These are phyloP conservation scores for Tricholoma bakamatsutake DNA, from an alignment of 768 basidiomycete genomes.

Conservation along the genomic window DNA sequence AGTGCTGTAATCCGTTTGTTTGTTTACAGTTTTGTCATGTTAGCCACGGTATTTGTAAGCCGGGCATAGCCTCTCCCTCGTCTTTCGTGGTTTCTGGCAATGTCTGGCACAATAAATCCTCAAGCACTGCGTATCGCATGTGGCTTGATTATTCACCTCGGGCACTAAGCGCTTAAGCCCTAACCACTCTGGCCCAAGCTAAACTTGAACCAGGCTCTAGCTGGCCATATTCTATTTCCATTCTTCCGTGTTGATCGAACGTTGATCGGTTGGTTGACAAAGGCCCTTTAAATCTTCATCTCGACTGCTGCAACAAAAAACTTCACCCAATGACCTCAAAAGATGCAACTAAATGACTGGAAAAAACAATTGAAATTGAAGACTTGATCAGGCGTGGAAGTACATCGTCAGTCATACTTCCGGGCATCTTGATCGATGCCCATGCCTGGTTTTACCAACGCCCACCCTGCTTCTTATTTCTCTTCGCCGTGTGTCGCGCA, in stretches of 20 bases:
- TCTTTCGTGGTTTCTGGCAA: too few species aligned
- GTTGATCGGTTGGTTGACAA: too few species aligned
- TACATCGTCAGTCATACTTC: neutral
- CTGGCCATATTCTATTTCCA: neutral
- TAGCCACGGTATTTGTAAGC: slow-evolving; percentile 34
- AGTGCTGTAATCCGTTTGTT: slow-evolving; percentile 23
- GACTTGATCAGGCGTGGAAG: neutral
- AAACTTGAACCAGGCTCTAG: too few species aligned
- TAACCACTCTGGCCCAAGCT: too few species aligned
- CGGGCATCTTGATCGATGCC: neutral
- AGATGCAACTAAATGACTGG: neutral
- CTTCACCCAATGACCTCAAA: neutral
- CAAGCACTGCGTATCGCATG: neutral
- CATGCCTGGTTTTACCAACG: neutral
- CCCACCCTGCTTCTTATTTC: neutral
- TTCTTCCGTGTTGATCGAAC: neutral
- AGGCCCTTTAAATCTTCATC: too few species aligned
- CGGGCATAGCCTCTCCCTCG: slow-evolving; percentile 14
- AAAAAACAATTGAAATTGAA: neutral
- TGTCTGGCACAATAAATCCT: too few species aligned
- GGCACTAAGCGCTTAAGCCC: neutral
- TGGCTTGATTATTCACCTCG: neutral
- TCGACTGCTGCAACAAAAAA: too few species aligned
- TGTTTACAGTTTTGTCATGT: slow-evolving; percentile 42
- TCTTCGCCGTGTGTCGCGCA: neutral